Evolutionary conservation across 306 rosid species (phyloP).

Genomic region (Begonia peltatifolia): DNA sequence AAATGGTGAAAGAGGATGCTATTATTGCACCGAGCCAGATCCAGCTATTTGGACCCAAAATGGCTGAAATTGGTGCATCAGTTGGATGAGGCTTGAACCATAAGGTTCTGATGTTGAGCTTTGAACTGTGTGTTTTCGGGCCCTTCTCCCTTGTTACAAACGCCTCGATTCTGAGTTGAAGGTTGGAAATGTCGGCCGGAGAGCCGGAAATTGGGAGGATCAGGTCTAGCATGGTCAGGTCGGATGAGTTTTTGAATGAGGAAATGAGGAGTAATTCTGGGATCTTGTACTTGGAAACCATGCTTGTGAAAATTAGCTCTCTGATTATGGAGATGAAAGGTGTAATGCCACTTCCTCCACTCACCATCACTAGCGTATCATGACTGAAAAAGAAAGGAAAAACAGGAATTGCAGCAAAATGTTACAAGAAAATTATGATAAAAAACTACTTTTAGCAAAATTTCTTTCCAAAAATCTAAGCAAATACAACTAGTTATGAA

Average conservation of each 20-base stretch:
- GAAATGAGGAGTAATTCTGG: slow-evolving; percentile 42
- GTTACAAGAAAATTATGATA: too few relatives aligned
- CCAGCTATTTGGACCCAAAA: slow-evolving; percentile 48
- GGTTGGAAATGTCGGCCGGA: slow-evolving; percentile 17
- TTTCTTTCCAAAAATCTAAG: too few relatives aligned
- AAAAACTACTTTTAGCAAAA: too few relatives aligned
- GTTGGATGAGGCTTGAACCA: slow-evolving; percentile 32
- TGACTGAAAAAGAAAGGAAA: slow-evolving; percentile 18
- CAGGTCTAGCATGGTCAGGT: slow-evolving; percentile 42
- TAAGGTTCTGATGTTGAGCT: slow-evolving; percentile 4
- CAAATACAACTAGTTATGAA: too few relatives aligned
- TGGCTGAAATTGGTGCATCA: slow-evolving; percentile 33
- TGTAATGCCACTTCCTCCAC: slow-evolving; percentile 78
- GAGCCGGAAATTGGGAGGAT: slow-evolving; percentile 33
- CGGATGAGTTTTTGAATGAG: slow-evolving; percentile 30
- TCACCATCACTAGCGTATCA: slow-evolving; percentile 43
- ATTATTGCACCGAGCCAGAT: slow-evolving; percentile 51
- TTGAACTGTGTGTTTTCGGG: slow-evolving; percentile 7
- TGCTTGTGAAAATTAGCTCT: slow-evolving; percentile 27
- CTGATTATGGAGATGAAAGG: slow-evolving; percentile 55
- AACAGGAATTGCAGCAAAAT: too few relatives aligned
- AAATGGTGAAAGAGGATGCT: slow-evolving; percentile 36
- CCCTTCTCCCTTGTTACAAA: slow-evolving; percentile 41
- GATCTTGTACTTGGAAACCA: slow-evolving; percentile 12
- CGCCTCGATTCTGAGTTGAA: slow-evolving; percentile 39